Percentiles rank a stretch among this genome's conserved stretches.
These are phyloP conservation scores for Immersiporthe knoxdaviesiana DNA, from an alignment of 2,329 filamentous ascomycete species.

Conservation along the genomic window DNA sequence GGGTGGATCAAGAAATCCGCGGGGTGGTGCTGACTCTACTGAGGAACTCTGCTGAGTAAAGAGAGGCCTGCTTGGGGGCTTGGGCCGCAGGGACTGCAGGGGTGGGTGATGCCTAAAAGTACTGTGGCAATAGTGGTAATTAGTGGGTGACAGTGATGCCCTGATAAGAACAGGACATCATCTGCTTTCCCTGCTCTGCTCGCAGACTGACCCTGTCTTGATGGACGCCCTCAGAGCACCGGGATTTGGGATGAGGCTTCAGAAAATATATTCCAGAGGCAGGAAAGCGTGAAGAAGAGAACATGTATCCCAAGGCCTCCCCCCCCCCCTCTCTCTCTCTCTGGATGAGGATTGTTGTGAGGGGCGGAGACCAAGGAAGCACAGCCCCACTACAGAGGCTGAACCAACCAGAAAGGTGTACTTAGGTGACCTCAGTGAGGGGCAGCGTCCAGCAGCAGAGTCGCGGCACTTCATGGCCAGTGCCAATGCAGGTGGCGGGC, in stretches of 20 bases:
- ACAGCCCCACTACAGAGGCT: constrained; percentile 22
- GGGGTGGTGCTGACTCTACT: constrained; percentile 3
- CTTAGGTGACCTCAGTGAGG: background rate
- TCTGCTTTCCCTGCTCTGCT: background rate
- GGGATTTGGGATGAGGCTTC: background rate
- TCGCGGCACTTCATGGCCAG: background rate
- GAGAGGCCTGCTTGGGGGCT: background rate
- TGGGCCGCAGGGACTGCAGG: no score
- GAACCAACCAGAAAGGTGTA: constrained; percentile 15
- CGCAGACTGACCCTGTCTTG: no score
- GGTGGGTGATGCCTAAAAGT: background rate
- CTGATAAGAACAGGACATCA: background rate
- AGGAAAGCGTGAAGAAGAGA: background rate
- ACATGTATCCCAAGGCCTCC: no score
- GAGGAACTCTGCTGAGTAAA: background rate
- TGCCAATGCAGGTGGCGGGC: background rate
- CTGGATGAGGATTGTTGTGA: background rate
- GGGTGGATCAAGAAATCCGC: constrained; percentile 4
- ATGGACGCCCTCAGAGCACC: background rate
- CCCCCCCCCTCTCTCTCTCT: background rate
- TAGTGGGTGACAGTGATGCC: no score
- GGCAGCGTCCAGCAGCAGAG: background rate
- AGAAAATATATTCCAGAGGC: background rate
- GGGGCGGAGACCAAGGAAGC: constrained; percentile 1
- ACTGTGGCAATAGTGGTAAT: background rate